phyloP scores from a whole-genome alignment of 1,139 yeast genomes.

The Scheffersomyces titani region DNA sequence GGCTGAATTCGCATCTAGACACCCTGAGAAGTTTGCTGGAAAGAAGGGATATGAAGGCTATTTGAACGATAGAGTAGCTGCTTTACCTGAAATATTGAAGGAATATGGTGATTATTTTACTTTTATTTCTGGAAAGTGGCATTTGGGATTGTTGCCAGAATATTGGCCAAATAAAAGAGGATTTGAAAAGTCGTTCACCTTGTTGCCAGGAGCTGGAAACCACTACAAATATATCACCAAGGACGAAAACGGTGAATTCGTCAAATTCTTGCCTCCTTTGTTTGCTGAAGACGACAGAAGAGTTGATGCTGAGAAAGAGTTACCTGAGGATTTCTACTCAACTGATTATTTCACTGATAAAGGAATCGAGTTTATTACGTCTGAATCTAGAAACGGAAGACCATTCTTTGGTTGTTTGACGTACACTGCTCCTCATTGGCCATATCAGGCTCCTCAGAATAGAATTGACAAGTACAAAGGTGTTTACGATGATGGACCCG shows the following conservation, averaged over 20 bases:
- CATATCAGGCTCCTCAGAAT: slow-evolving; percentile 55
- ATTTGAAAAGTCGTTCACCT: slow-evolving; percentile 50
- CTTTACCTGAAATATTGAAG: slow-evolving; percentile 52
- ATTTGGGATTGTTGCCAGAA: slow-evolving; percentile 50
- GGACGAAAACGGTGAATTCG: slow-evolving; percentile 22
- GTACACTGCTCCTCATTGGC: slow-evolving; percentile 66
- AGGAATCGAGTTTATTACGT: slow-evolving; percentile 36
- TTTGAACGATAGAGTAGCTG: slow-evolving; percentile 52
- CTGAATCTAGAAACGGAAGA: slow-evolving; percentile 29
- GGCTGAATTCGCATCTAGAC: slow-evolving; percentile 47
- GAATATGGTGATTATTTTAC: slow-evolving; percentile 51
- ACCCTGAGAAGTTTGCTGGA: slow-evolving; percentile 40
- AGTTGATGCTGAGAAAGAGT: slow-evolving; percentile 31
- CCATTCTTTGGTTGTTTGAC: slow-evolving; percentile 57
- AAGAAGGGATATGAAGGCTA: slow-evolving; percentile 62
- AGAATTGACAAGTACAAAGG: slow-evolving; percentile 50
- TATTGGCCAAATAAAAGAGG: slow-evolving; percentile 56
- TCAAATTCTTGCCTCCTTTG: slow-evolving; percentile 33
- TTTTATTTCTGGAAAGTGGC: slow-evolving; percentile 60
- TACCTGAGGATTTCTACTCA: slow-evolving; percentile 52
- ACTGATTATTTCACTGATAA: slow-evolving; percentile 47
- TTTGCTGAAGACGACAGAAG: slow-evolving; percentile 37
- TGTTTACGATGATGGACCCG: slow-evolving; percentile 51
- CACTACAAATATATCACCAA: slow-evolving; percentile 52
- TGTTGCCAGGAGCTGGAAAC: slow-evolving; percentile 61